Conservation (phyloP, 2,329 filamentous ascomycete species). For the Dissoconium aciculare region DNA sequence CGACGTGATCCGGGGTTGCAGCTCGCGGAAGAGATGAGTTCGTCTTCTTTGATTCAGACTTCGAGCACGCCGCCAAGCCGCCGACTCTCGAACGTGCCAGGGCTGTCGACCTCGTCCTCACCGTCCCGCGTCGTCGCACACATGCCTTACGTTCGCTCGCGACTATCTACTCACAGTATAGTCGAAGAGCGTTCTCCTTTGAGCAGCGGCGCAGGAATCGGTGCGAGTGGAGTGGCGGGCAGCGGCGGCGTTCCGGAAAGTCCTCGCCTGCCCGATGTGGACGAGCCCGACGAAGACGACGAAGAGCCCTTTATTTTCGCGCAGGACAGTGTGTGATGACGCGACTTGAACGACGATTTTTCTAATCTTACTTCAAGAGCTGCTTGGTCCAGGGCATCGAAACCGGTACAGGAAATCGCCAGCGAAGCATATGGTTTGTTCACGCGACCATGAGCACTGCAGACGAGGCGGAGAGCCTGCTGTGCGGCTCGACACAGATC, state of each 20-base stretch:
- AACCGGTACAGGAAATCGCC: too few relatives aligned
- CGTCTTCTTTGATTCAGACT: conserved; percentile 69
- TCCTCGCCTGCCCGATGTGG: conserved; percentile 11
- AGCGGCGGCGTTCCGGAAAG: conserved; percentile 8
- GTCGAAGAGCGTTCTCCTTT: too few relatives aligned
- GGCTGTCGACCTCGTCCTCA: conserved; percentile 69
- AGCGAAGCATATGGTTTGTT: too few relatives aligned
- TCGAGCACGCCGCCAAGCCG: conserved; percentile 67
- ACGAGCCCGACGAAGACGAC: conserved; percentile 13
- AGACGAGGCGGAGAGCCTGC: too few relatives aligned
- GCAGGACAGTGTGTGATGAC: conserved; percentile 11
- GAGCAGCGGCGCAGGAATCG: too few relatives aligned
- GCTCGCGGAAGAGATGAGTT: conserved; percentile 84
- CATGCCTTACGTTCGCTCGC: conserved; percentile 81
- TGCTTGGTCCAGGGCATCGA: too few relatives aligned
- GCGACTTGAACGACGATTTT: too few relatives aligned
- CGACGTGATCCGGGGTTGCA: conserved; percentile 83
- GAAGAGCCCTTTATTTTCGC: conserved; percentile 20
- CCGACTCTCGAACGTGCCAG: conserved; percentile 50
- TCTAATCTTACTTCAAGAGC: too few relatives aligned
- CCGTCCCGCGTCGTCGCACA: conserved; percentile 77
- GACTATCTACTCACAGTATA: conserved; percentile 83
- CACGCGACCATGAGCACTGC: too few relatives aligned
- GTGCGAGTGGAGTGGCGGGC: conserved; percentile 8
- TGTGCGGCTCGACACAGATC: too few relatives aligned